Conservation (phyloP, 2,329 filamentous ascomycete genomes). For the Falciphora oryzae region DNA sequence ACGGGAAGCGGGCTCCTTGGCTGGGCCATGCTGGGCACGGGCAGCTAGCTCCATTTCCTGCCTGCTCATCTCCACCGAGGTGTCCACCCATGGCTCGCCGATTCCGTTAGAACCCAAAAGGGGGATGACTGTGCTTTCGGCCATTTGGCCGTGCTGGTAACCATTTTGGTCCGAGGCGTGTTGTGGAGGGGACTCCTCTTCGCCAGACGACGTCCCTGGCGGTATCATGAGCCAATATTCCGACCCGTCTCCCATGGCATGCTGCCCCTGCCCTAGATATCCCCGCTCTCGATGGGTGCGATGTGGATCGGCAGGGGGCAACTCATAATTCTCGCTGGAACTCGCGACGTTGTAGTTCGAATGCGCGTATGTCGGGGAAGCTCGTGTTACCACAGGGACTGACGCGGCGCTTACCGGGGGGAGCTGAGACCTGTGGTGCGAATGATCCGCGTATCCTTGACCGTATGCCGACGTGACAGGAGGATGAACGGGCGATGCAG, state of each 20-base stretch:
- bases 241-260: not conserved
- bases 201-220: not conserved
- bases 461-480: not conserved
- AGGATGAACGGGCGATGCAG: not conserved
- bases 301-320: not conserved
- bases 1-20: not conserved
- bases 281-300: not conserved
- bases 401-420: not conserved
- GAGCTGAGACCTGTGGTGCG: not conserved
- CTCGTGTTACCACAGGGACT: not conserved
- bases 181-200: not conserved
- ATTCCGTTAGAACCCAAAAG: not conserved
- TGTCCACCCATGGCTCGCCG: not conserved
- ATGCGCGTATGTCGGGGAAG: not conserved
- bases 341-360: not conserved
- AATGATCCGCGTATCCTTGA: not conserved
- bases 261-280: not conserved
- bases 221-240: not conserved
- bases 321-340: not conserved
- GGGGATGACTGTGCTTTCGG: not conserved
- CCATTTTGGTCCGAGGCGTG: not conserved
- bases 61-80: not conserved
- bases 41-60: not conserved
- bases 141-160: not conserved
- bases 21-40: too few relatives aligned